Conservation (phyloP, 23 red algal genomes). For the Gracilariopsis chorda region DNA sequence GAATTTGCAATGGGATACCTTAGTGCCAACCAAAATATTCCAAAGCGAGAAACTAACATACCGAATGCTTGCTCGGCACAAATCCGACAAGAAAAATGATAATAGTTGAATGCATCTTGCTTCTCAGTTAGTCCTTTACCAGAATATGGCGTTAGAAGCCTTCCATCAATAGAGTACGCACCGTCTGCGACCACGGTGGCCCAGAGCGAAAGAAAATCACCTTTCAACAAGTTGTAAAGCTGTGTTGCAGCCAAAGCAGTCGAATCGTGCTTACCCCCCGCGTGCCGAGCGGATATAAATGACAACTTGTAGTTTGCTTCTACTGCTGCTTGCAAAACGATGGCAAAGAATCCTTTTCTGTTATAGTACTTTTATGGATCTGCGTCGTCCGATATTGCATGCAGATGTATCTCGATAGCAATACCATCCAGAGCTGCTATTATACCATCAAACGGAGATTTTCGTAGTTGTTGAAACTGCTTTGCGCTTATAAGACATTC, state of each 20-base stretch:
- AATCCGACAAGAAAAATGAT: background rate
- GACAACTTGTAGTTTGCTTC: background rate
- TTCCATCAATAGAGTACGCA: background rate
- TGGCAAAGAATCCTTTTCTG: background rate
- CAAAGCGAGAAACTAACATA: background rate
- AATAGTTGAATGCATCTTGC: slow-evolving; percentile 9
- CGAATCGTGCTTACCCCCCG: background rate
- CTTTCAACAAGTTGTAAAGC: background rate
- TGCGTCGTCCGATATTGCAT: background rate
- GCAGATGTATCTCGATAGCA: background rate
- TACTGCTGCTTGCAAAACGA: background rate
- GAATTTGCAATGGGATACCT: too few relatives aligned
- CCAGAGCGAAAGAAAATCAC: background rate
- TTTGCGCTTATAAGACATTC: background rate
- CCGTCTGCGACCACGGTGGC: background rate
- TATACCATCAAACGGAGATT: background rate
- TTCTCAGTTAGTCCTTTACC: background rate
- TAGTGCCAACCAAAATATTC: too few relatives aligned
- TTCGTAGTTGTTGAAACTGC: background rate
- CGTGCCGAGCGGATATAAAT: slow-evolving; percentile 1
- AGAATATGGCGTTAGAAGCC: background rate
- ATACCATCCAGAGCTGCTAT: background rate
- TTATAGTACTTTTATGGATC: background rate
- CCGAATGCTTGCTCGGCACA: background rate
- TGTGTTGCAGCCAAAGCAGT: background rate